phyloP scores from a whole-genome alignment of 768 basidiomycete genomes.

The Termitomyces sp. region DNA sequence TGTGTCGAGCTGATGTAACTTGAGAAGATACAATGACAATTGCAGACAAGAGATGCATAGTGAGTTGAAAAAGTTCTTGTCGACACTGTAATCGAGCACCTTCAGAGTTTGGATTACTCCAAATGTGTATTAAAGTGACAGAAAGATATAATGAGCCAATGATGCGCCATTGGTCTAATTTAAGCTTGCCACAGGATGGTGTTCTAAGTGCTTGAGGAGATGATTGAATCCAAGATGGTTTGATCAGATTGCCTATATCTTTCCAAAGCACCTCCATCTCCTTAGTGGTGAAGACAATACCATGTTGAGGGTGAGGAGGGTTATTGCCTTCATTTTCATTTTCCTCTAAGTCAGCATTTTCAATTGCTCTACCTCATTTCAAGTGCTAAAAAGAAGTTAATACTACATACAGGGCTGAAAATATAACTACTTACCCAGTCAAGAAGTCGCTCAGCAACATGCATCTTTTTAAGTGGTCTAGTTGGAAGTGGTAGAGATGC shows the following conservation, averaged over 20 bases:
- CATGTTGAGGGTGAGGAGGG: neutral
- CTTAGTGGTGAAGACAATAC: neutral
- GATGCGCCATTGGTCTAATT: slow-evolving; percentile 24
- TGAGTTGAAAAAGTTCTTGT: slow-evolving; percentile 21
- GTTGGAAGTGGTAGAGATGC: neutral
- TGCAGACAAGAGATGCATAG: slow-evolving; percentile 28
- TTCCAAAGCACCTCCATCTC: slow-evolving; percentile 3
- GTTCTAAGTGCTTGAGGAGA: slow-evolving; percentile 18
- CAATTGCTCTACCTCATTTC: too few species aligned
- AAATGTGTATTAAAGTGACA: slow-evolving; percentile 28
- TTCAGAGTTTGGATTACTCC: slow-evolving; percentile 17
- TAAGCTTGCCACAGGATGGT: slow-evolving; percentile 15
- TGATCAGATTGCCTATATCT: slow-evolving; percentile 5
- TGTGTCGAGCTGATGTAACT: neutral
- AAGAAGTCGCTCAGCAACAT: neutral
- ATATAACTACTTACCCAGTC: neutral
- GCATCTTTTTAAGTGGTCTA: neutral
- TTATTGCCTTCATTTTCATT: too few species aligned
- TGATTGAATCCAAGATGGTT: slow-evolving; percentile 22
- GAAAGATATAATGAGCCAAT: slow-evolving; percentile 21
- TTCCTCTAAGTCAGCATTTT: too few species aligned
- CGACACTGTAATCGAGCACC: slow-evolving; percentile 2
- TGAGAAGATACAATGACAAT: slow-evolving; percentile 18
- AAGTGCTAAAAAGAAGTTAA: too few species aligned
- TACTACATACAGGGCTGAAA: too few species aligned